These are phyloP conservation scores for Hypoxylon sp. DNA, from an alignment of 2,329 filamentous ascomycete species.

Conservation along the genomic window DNA sequence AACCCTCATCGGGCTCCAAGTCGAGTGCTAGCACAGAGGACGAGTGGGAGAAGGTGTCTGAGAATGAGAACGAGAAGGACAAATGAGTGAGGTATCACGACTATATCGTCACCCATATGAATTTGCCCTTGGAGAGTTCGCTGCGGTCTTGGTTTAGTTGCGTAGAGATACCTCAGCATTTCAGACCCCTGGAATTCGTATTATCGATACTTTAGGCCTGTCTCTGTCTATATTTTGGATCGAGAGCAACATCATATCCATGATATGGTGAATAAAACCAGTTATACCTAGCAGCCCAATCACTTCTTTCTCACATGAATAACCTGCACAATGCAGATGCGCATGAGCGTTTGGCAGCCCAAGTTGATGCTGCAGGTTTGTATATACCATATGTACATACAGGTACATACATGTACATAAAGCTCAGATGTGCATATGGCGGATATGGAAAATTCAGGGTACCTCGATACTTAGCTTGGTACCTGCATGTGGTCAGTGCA, in stretches of 20 bases:
- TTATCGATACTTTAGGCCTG: slow-evolving; percentile 1
- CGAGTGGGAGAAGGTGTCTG: slow-evolving; percentile 96
- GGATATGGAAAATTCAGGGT: background rate
- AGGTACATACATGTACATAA: background rate
- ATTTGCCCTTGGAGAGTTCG: slow-evolving; percentile 14
- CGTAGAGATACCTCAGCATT: slow-evolving; percentile 30
- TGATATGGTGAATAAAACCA: background rate
- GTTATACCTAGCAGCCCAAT: background rate
- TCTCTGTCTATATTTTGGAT: background rate
- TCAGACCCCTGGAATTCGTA: slow-evolving; percentile 26
- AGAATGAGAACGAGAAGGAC: slow-evolving; percentile 69
- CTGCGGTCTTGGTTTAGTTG: slow-evolving; percentile 26
- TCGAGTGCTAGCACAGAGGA: slow-evolving; percentile 82
- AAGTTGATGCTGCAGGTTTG: background rate
- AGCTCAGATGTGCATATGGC: background rate
- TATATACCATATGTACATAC: no score
- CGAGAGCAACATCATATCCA: background rate
- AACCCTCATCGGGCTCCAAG: slow-evolving; percentile 54
- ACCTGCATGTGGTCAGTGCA: no score
- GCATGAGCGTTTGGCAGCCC: no score
- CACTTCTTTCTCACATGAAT: no score
- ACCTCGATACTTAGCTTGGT: no score
- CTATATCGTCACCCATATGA: background rate
- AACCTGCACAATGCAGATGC: no score
- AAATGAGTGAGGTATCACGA: slow-evolving; percentile 48